Evolutionary conservation across 2,329 filamentous ascomycete species (phyloP), one percentile per base, ranked within the genome.

Genomic region (Chaetomiaceae sp.): DNA sequence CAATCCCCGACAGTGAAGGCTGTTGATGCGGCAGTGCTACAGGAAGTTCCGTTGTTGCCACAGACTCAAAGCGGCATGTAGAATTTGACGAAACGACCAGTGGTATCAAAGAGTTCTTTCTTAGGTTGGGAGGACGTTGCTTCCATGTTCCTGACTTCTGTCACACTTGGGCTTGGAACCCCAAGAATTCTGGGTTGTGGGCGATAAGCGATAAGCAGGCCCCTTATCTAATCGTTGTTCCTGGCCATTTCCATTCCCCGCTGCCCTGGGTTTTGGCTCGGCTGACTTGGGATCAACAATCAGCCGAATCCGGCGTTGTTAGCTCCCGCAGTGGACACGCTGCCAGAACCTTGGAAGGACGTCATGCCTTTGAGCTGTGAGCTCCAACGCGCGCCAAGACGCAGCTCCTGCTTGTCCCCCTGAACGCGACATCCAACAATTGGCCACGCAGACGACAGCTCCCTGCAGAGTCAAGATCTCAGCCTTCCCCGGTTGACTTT

Each of bases 151-250:
- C 7, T 33, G 12, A 5, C 14, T 12, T 5, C 7, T 33, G 10
- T 10, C 16, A 17, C n/a, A 17, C 14, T 41, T n/a, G n/a, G n/a
- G n/a, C n/a, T n/a, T n/a, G n/a, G n/a, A n/a, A n/a, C 19, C 14
- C 20, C 14, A 16, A 35, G 35, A 53, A 48, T 30, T 48, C 19
- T 14, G n/a, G 38, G 19, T 45, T 51, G 54, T 54, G 50, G 44
- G 47, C 47, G 54, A 51, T 55, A 50, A 53, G 46, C 9, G 13
- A 7, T 21, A n/a, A n/a, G n/a, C n/a, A n/a, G n/a, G n/a, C n/a
- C n/a, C 6, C 3, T 16, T 44, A 42, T 51, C 38, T 48, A 37
- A 57, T 51, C 52, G 10, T 27, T 27, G 6, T 27, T 27, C 25
- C 10, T 44, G 27, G 35, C 13, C n/a, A n/a, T n/a, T 27, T 25